Percentiles rank a stretch among this genome's conserved stretches.
phyloP scores from a whole-genome alignment of 352 stramenopile genomes.

The Globisporangium takayamanum region DNA sequence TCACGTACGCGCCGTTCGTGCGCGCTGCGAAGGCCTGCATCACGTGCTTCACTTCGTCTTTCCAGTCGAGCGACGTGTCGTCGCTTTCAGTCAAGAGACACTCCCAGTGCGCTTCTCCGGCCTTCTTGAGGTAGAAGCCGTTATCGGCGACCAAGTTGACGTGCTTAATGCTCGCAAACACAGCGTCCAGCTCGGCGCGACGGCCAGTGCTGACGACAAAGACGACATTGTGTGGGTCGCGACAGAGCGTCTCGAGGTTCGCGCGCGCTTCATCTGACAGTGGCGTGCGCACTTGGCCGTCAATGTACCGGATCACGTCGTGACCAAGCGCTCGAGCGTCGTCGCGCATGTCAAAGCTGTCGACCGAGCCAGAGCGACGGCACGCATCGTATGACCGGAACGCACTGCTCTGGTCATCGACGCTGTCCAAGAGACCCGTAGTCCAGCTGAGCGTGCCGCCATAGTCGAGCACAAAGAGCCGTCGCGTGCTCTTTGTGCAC shows the following conservation, averaged over 20 bases:
- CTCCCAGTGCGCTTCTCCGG: slow-evolving; percentile 32
- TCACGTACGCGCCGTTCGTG: slow-evolving; percentile 97
- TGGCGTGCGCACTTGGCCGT: slow-evolving; percentile 64
- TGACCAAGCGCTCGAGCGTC: slow-evolving; percentile 8
- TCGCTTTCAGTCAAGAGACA: slow-evolving; percentile 42
- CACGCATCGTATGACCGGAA: no score
- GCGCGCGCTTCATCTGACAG: slow-evolving; percentile 46
- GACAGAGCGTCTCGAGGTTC: slow-evolving; percentile 49
- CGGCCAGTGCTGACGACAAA: slow-evolving; percentile 65
- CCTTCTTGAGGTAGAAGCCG: slow-evolving; percentile 57
- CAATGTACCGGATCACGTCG: slow-evolving; percentile 44
- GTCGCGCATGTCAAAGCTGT: slow-evolving; percentile 20
- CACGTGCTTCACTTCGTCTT: slow-evolving; percentile 89
- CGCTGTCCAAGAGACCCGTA: slow-evolving; percentile 55
- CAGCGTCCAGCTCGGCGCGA: slow-evolving; percentile 40
- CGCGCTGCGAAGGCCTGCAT: slow-evolving; percentile 96
- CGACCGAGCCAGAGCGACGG: slow-evolving; percentile 25
- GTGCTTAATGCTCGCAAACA: slow-evolving; percentile 42
- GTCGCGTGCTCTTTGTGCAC: slow-evolving; percentile 46
- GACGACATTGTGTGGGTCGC: slow-evolving; percentile 57
- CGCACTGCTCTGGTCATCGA: slow-evolving; percentile 18
- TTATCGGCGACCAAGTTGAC: slow-evolving; percentile 67
- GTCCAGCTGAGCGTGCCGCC: slow-evolving; percentile 92
- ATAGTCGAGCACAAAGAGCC: slow-evolving; percentile 97
- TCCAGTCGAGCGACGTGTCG: slow-evolving; percentile 87